Conservation (phyloP, 768 basidiomycete species). For the Leccinum longicurvipes region DNA sequence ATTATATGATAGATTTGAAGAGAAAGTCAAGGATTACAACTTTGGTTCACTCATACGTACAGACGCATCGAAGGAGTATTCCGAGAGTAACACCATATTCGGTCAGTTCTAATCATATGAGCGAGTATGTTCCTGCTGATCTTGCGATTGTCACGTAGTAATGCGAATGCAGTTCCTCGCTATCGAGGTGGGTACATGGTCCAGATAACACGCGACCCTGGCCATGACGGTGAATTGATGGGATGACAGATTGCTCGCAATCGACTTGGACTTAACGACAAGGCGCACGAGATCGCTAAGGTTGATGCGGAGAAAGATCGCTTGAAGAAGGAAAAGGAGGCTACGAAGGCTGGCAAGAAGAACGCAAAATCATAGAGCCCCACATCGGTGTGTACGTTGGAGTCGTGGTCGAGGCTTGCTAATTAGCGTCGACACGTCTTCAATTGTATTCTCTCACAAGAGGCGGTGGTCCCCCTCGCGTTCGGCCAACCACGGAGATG, state of each 20-base stretch:
- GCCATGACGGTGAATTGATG: background rate
- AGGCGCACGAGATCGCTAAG: slow-evolving; percentile 77
- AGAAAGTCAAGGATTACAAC: slow-evolving; percentile 90
- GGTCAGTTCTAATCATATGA: slow-evolving; percentile 44
- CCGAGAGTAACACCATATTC: slow-evolving; percentile 91
- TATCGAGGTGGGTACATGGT: slow-evolving; percentile 61
- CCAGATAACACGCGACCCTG: slow-evolving; percentile 7
- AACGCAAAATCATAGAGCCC: slow-evolving; percentile 26
- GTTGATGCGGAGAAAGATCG: slow-evolving; percentile 53
- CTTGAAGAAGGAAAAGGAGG: slow-evolving; percentile 59
- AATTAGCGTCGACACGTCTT: background rate
- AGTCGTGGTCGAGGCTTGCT: background rate
- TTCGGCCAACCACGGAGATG: slow-evolving; percentile 12
- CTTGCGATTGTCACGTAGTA: slow-evolving; percentile 10
- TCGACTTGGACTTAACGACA: slow-evolving; percentile 84
- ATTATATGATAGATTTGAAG: slow-evolving; percentile 64
- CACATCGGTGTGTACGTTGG: background rate
- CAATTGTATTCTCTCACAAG: slow-evolving; percentile 1
- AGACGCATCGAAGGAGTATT: slow-evolving; percentile 77
- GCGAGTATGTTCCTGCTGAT: slow-evolving; percentile 8
- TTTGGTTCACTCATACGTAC: slow-evolving; percentile 93
- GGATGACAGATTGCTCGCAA: slow-evolving; percentile 80
- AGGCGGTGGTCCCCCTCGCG: background rate
- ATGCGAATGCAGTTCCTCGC: slow-evolving; percentile 74
- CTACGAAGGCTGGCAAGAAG: slow-evolving; percentile 41